Evolutionary conservation across 441 rosid genomes (phyloP).

Genomic region (Pelargonium citronellum): DNA sequence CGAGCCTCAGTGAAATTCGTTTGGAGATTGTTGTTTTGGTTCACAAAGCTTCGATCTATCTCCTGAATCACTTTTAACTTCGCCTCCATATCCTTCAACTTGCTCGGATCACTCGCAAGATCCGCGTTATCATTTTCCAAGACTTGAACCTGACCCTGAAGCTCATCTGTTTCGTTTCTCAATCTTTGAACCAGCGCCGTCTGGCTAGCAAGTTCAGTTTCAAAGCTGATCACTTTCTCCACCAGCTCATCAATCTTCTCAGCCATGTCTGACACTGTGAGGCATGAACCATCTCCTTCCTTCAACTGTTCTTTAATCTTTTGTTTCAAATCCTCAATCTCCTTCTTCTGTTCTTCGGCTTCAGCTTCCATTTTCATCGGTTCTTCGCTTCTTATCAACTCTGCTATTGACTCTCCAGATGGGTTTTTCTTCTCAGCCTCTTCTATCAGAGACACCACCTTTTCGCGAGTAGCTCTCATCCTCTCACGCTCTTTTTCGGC

Average conservation of each 20-base stretch:
- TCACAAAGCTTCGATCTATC: constrained; percentile 43
- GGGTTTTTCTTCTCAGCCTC: constrained; percentile 16
- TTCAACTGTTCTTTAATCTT: constrained; percentile 54
- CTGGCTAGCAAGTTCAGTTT: constrained; percentile 61
- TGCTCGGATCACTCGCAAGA: constrained; percentile 35
- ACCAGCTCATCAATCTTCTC: constrained; percentile 86
- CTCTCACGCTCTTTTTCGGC: constrained; percentile 45
- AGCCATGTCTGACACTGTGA: constrained; percentile 56
- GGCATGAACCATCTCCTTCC: constrained; percentile 34
- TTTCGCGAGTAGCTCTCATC: constrained; percentile 42
- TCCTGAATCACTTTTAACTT: constrained; percentile 49
- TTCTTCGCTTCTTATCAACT: constrained; percentile 20
- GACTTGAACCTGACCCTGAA: constrained; percentile 48
- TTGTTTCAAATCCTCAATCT: constrained; percentile 34
- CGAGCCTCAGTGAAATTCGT: constrained; percentile 49
- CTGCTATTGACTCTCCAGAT: constrained; percentile 21
- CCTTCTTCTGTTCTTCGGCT: constrained; percentile 24
- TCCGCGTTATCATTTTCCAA: constrained; percentile 55
- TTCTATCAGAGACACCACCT: constrained; percentile 46
- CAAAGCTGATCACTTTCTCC: constrained; percentile 59
- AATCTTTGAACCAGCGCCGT: constrained; percentile 51
- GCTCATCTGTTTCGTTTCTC: constrained; percentile 54
- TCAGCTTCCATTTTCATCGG: constrained; percentile 22
- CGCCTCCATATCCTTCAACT: constrained; percentile 57
- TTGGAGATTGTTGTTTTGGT: constrained; percentile 43